phyloP scores from a whole-genome alignment of 768 basidiomycete genomes.

The Suillus luteus region DNA sequence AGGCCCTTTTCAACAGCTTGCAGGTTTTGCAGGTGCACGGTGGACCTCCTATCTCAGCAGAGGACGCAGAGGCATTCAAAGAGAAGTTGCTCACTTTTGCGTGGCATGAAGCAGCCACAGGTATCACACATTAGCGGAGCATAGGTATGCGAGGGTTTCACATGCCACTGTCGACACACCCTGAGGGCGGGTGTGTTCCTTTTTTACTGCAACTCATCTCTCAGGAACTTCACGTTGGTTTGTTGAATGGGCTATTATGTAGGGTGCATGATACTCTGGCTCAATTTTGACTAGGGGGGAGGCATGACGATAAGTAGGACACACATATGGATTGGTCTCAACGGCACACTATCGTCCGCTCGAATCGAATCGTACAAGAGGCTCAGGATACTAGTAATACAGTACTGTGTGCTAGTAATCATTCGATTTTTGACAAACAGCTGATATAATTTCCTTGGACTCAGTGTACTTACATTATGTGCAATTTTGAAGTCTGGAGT shows the following conservation, averaged over 20 bases:
- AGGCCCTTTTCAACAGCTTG: background rate
- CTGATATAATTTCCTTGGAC: background rate
- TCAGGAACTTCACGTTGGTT: background rate
- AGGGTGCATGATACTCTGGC: background rate
- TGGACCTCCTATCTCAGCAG: background rate
- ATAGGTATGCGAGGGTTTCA: slow-evolving; percentile 2
- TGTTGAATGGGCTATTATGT: background rate
- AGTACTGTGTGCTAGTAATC: background rate
- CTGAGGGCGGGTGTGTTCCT: background rate
- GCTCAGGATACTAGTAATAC: background rate
- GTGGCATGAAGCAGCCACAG: slow-evolving; percentile 5
- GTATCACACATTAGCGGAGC: background rate
- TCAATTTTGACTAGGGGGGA: background rate
- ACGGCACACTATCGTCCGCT: background rate
- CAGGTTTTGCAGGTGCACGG: background rate
- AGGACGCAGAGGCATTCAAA: background rate
- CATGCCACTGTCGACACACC: background rate
- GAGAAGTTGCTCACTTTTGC: background rate
- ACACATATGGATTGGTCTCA: background rate
- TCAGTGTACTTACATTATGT: background rate
- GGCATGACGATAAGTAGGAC: background rate
- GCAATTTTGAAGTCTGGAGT: background rate
- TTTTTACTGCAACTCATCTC: slow-evolving; percentile 1
- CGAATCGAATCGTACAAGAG: background rate
- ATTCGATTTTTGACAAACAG: background rate